These are phyloP conservation scores for Ogataea kodamae DNA, from an alignment of 805 yeast species.

Conservation along the genomic window DNA sequence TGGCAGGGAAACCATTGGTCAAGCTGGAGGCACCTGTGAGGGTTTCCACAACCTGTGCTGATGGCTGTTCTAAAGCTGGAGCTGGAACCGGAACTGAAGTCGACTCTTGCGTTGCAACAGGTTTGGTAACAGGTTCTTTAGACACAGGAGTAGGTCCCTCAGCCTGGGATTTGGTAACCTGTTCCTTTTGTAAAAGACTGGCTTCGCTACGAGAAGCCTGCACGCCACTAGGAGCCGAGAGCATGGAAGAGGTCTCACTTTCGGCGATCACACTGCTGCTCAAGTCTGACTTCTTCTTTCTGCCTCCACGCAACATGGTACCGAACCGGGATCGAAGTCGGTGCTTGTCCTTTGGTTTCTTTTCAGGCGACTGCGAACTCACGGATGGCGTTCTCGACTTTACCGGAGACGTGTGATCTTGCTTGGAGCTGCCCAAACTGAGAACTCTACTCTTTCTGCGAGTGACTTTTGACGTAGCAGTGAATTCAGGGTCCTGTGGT, in stretches of 20 bases:
- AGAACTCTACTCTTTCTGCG: constrained; percentile 13
- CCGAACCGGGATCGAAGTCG: constrained; percentile 69
- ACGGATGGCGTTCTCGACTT: constrained; percentile 17
- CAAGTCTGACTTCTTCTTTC: constrained; percentile 38
- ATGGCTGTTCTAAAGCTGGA: constrained; percentile 4
- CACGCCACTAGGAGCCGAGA: constrained; percentile 10
- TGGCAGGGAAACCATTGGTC: constrained; percentile 24
- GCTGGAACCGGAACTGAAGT: constrained; percentile 1
- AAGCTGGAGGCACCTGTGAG: constrained; percentile 4
- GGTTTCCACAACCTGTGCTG: too few species aligned
- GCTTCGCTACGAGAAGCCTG: constrained; percentile 1
- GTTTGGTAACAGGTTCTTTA: constrained; percentile 1
- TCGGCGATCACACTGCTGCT: constrained; percentile 28
- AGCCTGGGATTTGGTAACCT: not conserved
- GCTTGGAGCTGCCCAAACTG: constrained; percentile 11
- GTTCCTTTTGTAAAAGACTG: constrained; percentile 1
- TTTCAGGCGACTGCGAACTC: constrained; percentile 14
- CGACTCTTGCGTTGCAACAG: constrained; percentile 1
- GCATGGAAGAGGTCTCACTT: constrained; percentile 31
- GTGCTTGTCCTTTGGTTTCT: constrained; percentile 28
- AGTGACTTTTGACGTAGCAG: constrained; percentile 17
- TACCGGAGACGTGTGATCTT: constrained; percentile 9
- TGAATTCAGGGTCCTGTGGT: constrained; percentile 17
- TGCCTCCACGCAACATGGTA: constrained; percentile 57
- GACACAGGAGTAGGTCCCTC: constrained; percentile 1